Evolutionary conservation across 352 stramenopile genomes (phyloP), one percentile per base, ranked within the genome.

Genomic region (Phytophthora melonis): DNA sequence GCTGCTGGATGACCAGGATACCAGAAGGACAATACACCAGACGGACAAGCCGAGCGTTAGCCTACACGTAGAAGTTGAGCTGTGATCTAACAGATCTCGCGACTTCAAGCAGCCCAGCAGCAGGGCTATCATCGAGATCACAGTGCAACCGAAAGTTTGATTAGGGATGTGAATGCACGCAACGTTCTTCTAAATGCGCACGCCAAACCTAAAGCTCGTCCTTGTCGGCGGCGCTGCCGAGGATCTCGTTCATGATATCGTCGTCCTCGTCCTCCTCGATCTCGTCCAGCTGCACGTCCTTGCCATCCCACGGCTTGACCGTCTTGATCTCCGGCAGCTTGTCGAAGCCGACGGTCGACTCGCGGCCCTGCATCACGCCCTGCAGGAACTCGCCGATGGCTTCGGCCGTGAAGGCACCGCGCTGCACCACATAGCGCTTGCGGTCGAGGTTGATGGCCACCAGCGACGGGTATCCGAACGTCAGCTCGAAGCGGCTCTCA

Each of bases 381-480:
- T 92, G 66, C 72, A 97, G 66, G 62, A 96, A 97, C 43, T 80
- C 75, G n/a, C 68, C 78, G 47, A 97, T 96, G 18, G 84, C 84
- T 30, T 86, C 79, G 6, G 83, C 66, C 18, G 84, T 82, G 70
- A 96, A 95, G 9, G 90, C 78, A 11, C 87, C 86, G 30, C 87
- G 86, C 79, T 97, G 88, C 49, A 97, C 89, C 14, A 94, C 81
- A 65, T 91, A 96, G 56, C 82, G 88, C 70, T 96, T 90, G 68
- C 91, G 91, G 39, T 96, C 88, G 34, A 97, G 41, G 68, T 92
- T 97, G 52, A 98, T 79, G 18, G 93, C 94, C 25, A 97, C 87
- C 14, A 98, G 71, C 52, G 94, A 95, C 27, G 95, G 95, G 74
- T 95, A 98, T 19, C 93, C 93, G 64, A 98, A 98, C 9, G 89